These are phyloP conservation scores for Boletus eberwhitei DNA, from an alignment of 768 basidiomycete genomes.

Conservation along the genomic window DNA sequence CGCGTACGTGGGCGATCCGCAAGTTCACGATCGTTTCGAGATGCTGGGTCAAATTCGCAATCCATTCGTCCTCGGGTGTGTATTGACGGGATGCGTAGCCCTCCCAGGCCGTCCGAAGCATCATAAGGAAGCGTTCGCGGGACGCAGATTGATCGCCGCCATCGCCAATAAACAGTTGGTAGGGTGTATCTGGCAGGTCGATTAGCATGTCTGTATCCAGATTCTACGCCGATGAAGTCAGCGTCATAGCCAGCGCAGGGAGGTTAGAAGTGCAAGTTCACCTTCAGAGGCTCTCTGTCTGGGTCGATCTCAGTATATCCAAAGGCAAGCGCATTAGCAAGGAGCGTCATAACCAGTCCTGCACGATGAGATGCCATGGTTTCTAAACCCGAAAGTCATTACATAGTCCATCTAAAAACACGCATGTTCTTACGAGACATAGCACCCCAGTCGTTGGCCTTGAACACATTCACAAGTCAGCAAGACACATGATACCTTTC, in stretches of 20 bases:
- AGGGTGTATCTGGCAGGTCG: slow-evolving; percentile 34
- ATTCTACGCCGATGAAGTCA: slow-evolving; percentile 36
- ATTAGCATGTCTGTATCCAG: slow-evolving; percentile 47
- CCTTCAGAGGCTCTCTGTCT: slow-evolving; percentile 49
- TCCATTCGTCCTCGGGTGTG: slow-evolving; percentile 35
- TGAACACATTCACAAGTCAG: background rate
- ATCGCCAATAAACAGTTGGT: slow-evolving; percentile 34
- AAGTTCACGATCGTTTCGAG: slow-evolving; percentile 39
- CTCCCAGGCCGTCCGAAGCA: slow-evolving; percentile 20
- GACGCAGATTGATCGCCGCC: slow-evolving; percentile 12
- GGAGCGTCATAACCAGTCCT: slow-evolving; percentile 40
- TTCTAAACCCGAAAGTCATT: slow-evolving; percentile 31
- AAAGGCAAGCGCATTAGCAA: slow-evolving; percentile 46
- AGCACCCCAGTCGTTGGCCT: slow-evolving; percentile 66
- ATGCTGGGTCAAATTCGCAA: slow-evolving; percentile 34
- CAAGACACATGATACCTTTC: background rate
- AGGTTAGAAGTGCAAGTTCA: slow-evolving; percentile 9
- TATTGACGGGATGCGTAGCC: slow-evolving; percentile 18
- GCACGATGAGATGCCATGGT: slow-evolving; percentile 47
- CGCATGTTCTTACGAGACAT: slow-evolving; percentile 47
- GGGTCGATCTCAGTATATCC: slow-evolving; percentile 47
- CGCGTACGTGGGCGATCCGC: slow-evolving; percentile 45
- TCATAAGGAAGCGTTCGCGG: slow-evolving; percentile 14
- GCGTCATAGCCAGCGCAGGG: accelerated
- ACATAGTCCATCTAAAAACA: background rate